Base-by-base conservation (phyloP, 768 basidiomycete genomes). In the Harrya chromipes region DNA sequence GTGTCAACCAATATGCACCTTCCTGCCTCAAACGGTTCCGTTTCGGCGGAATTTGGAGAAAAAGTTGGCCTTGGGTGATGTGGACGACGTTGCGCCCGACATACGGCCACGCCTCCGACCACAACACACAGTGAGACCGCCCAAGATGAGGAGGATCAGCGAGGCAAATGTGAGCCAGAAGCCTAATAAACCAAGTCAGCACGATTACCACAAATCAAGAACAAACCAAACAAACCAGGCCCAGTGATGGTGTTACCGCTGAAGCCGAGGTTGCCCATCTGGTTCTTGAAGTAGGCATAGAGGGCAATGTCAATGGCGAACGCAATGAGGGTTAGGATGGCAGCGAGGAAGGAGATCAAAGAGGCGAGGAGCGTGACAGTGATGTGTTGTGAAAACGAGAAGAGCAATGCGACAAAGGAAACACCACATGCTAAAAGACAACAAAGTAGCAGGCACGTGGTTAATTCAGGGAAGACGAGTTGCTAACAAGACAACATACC, bases 221-320 rank as follows among this genome's bases (percentile, higher is more conserved):
- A 49, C 10, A 16, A 11, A 20, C 19, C 9, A 2, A 35, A 69
- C 76, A 53, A 57, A 89, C 88, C 89, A 52, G 82, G 81, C 6
- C 75, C 84, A 17, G 85, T 74, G 49, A 72, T 70, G 12, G 86
- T 85, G n/a, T 58, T 64, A 46, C 72, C 66, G 37, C 67, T 50
- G 11, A 50, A 55, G 8, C 64, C 64, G 11, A 90, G 72, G 47
- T 79, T 73, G 38, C 68, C 67, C 57, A 87, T 73, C 55, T 83
- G 72, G 44, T 83, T 73, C 61, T 78, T 81, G 44, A 84, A 75
- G 49, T 75, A 81, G 4, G 73, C 82, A 59, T 72, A 85, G 26
- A 92, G 78, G 13, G 86, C 84, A 52, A 90, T 84, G 64, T 92
- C 87, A 64, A 87, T 80, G 36, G 79, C 78, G 60, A 91, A 88